phyloP scores from a whole-genome alignment of 805 yeast species.

The Vanderwaltozyma tropicalis region DNA sequence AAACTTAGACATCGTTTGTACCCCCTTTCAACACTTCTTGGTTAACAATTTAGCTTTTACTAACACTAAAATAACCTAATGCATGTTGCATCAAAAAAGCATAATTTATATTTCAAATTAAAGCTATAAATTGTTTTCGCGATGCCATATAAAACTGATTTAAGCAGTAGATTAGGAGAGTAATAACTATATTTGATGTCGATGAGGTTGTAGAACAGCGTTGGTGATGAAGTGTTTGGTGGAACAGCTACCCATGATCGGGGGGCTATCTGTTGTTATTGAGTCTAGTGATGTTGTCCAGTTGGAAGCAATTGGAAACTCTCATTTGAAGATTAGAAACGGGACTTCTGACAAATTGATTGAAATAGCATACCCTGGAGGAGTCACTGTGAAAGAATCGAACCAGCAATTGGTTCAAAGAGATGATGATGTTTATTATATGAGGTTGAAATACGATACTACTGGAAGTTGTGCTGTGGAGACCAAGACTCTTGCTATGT shows the following conservation, averaged over 20 bases:
- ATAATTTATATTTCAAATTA: too few relatives aligned
- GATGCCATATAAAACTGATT: background rate
- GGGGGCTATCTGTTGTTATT: slow-evolving; percentile 10
- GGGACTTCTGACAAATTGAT: too few relatives aligned
- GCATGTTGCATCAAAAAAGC: too few relatives aligned
- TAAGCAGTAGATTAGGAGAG: background rate
- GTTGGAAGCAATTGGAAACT: background rate
- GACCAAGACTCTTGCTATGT: slow-evolving; percentile 3
- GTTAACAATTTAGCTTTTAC: background rate
- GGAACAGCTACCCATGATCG: slow-evolving; percentile 9
- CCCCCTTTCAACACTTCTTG: background rate
- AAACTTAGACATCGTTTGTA: slow-evolving; percentile 44
- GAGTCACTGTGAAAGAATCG: too few relatives aligned
- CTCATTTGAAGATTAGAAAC: background rate
- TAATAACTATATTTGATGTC: background rate
- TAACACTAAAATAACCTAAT: too few relatives aligned
- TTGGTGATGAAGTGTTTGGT: background rate
- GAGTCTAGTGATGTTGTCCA: slow-evolving; percentile 3
- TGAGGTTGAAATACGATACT: too few relatives aligned
- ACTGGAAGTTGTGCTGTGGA: background rate
- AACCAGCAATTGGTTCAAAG: too few relatives aligned
- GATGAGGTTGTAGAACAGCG: background rate
- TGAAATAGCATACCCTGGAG: too few relatives aligned
- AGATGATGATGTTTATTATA: too few relatives aligned
- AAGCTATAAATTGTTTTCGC: background rate